Base-by-base conservation (phyloP, 495 filamentous ascomycete genomes). In the Aspergillus egyptiacus region DNA sequence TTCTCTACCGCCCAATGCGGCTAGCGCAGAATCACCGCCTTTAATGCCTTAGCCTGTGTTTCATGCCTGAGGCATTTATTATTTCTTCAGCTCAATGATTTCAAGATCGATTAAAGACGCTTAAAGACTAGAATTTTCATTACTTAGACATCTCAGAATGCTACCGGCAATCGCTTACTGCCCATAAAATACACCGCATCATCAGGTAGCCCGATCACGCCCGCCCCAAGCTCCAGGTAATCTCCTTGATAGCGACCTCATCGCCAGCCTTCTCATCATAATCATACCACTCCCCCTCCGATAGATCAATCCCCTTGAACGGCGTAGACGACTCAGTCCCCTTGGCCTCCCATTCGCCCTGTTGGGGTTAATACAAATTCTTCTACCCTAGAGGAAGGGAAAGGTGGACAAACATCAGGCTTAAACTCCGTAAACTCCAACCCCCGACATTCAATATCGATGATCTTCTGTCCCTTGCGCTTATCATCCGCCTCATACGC, bases 361-460 rank as follows among this genome's bases (percentile, higher is more conserved):
- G 37, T 11, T 45, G 9, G 10, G 37, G 27, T 45, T 37, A 47
- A 27, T 20, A 46, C 3, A n/a, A 36, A 24, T 33, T 17, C 17
- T n/a, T n/a, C n/a, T n/a, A n/a, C n/a, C 2, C 18, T 15, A 27
- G 7, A 35, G 7, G 17, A 46, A 35, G 15, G 17, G 8, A 28
- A 39, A 23, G 18, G 13, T 14, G 10, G 14, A 63, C 76, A 55
- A 64, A 94, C 89, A 65, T 96, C 91, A 25, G 91, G 75, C 56
- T 81, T 87, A 66, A 96, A 98, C 38, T 91, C 84, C 0, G 77
- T 80, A 56, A 98, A 96, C 64, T 98, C 93, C 5, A 96, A 73
- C 5, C 93, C 93, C 42, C 93, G 81, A 68, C 93, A 97, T 70
- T 97, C 93, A 46, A 98, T 81, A 57, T 87, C 83, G 28, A 98